Percentiles rank a stretch among this genome's conserved stretches.
phyloP scores from a whole-genome alignment of 108 stramenopile genomes.

The Schizochytrium sp. region DNA sequence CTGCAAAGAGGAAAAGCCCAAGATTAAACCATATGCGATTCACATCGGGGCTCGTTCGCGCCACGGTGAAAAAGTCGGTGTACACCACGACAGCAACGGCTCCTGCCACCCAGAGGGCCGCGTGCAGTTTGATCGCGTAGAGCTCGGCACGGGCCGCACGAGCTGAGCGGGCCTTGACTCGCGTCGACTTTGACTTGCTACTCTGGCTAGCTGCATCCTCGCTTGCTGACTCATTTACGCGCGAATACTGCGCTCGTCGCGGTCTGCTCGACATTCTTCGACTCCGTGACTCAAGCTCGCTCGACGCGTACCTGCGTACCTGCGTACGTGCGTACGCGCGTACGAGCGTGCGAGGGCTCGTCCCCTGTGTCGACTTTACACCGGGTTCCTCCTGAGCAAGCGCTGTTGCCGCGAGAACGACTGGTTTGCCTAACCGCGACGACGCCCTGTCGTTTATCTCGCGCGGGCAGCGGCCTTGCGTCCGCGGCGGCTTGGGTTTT shows the following conservation, averaged over 20 bases:
- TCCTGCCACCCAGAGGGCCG: background rate
- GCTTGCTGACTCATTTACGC: background rate
- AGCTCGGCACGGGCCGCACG: background rate
- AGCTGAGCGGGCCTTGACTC: background rate
- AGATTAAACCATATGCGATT: background rate
- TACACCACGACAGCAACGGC: background rate
- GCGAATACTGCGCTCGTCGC: background rate
- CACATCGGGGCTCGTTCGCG: background rate
- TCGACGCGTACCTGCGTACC: too few species aligned
- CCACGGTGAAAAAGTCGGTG: background rate
- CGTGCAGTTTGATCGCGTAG: background rate
- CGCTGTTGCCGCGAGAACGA: too few species aligned
- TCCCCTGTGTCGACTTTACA: too few species aligned
- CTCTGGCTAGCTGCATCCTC: background rate
- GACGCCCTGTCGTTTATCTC: too few species aligned
- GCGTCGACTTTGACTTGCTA: background rate
- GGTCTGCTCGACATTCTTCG: background rate
- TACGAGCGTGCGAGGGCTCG: too few species aligned
- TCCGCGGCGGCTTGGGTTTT: too few species aligned
- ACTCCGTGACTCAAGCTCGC: too few species aligned
- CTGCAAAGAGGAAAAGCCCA: background rate
- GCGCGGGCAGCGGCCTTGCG: too few species aligned
- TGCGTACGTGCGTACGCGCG: too few species aligned
- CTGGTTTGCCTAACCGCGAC: too few species aligned
- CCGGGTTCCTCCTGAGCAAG: too few species aligned